A percentile compares a stretch with the other conserved stretches of the same genome.
phyloP scores from a whole-genome alignment of 768 basidiomycete genomes.

The Leccinum ochraceum region DNA sequence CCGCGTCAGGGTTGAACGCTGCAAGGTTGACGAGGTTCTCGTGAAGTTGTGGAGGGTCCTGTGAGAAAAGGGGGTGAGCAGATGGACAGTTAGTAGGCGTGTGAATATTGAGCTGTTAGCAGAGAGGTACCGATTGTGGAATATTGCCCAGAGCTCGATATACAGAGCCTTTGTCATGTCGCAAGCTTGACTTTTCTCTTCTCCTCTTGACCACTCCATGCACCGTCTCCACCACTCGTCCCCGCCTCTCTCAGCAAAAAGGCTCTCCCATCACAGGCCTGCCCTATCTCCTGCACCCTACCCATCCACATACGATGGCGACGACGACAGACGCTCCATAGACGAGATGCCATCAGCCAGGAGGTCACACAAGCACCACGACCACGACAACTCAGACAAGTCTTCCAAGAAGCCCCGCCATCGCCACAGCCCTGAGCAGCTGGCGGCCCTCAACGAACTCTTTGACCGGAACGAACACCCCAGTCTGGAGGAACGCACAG shows the following conservation, averaged over 20 bases:
- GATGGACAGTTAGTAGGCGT: constrained; percentile 20
- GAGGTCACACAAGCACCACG: constrained; percentile 24
- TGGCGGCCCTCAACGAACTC: constrained; percentile 75
- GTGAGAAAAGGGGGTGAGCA: constrained; percentile 3
- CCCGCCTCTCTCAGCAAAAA: constrained; percentile 17
- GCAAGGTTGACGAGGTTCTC: neutral
- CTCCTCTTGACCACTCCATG: constrained; percentile 30
- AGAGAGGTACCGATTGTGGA: constrained; percentile 39
- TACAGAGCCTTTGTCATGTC: constrained; percentile 42
- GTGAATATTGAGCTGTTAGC: constrained; percentile 32
- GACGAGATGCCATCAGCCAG: constrained; percentile 30
- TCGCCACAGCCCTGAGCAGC: constrained; percentile 70
- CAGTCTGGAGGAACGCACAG: constrained; percentile 62
- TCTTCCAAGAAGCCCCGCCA: constrained; percentile 71
- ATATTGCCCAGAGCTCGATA: constrained; percentile 41
- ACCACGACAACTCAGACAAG: constrained; percentile 28
- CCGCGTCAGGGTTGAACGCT: neutral
- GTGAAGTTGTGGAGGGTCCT: neutral
- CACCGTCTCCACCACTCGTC: constrained; percentile 19
- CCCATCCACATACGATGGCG: constrained; percentile 17
- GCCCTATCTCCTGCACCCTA: constrained; percentile 12
- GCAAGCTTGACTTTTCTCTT: constrained; percentile 36
- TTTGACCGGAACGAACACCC: constrained; percentile 80
- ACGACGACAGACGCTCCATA: constrained; percentile 21
- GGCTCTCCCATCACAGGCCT: constrained; percentile 10